Evolutionary conservation across 192 early-diverging fungal species (phyloP), one percentile per base, ranked within the genome.

Genomic region (Coemansia sp.): DNA sequence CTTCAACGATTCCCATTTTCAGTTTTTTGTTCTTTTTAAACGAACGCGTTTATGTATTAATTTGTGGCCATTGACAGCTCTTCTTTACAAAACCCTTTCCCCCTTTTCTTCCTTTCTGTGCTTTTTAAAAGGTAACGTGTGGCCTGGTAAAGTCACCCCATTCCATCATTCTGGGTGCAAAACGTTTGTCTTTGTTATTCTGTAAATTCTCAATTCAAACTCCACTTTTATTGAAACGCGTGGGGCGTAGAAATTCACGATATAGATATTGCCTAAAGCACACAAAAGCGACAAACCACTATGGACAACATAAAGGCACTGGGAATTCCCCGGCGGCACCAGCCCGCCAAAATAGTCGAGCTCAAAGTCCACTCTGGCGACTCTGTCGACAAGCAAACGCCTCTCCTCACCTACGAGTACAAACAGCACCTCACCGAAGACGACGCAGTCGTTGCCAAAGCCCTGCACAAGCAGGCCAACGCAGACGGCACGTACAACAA

Each of bases 261-360:
- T 12, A 45, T 45, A 45, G 15, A n/a, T n/a, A 45, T 45, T 45
- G 2, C 4, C 14, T n/a, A 12, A 41, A 0, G 14, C 41, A n/a
- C 41, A 15, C 4, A 45, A 35, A 35, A 8, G 32, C 32, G 32
- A 35, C 32, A 35, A 35, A 35, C 32, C 8, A 1, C 7, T 35
- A 83, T 83, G 76, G 76, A 79, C 17, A 38, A 67, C 8, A 58
- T 65, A 39, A 60, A 75, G 56, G 41, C 58, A 22, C 43, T 83
- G 22, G 56, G 51, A 12, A 72, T 79, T 48, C 76, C 81, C 15
- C 63, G 51, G 47, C 62, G 37, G 32, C 81, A 79, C 56, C 59
- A 71, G 51, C 76, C 81, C 9, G 76, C 75, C n/a, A 79, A 56
- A n/a, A 53, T 83, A 35, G 69, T 83, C 14, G 69, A 66, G 9